Conservation (phyloP, 805 yeast genomes). For the Metschnikowia reukaufii region DNA sequence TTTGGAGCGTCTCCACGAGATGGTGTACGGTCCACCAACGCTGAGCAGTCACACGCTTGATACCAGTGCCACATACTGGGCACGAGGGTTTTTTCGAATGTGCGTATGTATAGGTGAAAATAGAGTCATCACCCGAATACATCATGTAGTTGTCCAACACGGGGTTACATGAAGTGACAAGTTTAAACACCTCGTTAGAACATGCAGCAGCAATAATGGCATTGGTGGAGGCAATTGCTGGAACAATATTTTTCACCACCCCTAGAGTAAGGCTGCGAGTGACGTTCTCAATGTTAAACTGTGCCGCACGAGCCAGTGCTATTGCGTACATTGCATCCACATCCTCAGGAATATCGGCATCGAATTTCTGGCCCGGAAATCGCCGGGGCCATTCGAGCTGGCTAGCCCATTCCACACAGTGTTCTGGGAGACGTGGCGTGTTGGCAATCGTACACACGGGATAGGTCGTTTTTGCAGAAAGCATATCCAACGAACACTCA, state of each 20-base stretch:
- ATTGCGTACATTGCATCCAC: slow-evolving; percentile 59
- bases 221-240: slow-evolving; percentile 92
- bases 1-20: slow-evolving; percentile 42
- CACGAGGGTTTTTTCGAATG: slow-evolving; percentile 64
- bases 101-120: slow-evolving; percentile 70
- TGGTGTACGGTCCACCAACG: slow-evolving; percentile 29
- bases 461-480: slow-evolving; percentile 62
- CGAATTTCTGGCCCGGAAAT: slow-evolving; percentile 50
- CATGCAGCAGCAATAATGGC: slow-evolving; percentile 89
- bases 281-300: slow-evolving; percentile 73
- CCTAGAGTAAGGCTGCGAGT: slow-evolving; percentile 74
- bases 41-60: slow-evolving; percentile 26
- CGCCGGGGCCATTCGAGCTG: slow-evolving; percentile 68
- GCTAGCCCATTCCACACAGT: slow-evolving; percentile 89
- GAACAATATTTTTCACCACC: slow-evolving; percentile 87
- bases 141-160: slow-evolving; percentile 74
- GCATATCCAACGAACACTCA: slow-evolving; percentile 82
- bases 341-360: slow-evolving; percentile 67
- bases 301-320: slow-evolving; percentile 58
- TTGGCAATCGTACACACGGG: slow-evolving; percentile 95
- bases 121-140: slow-evolving; percentile 80
- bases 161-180: slow-evolving; percentile 70
- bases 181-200: slow-evolving; percentile 81
- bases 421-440: slow-evolving; percentile 92
- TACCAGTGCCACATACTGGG: slow-evolving; percentile 66